Evolutionary conservation across 345 rosid genomes (phyloP).

Genomic region (Brassica juncea): DNA sequence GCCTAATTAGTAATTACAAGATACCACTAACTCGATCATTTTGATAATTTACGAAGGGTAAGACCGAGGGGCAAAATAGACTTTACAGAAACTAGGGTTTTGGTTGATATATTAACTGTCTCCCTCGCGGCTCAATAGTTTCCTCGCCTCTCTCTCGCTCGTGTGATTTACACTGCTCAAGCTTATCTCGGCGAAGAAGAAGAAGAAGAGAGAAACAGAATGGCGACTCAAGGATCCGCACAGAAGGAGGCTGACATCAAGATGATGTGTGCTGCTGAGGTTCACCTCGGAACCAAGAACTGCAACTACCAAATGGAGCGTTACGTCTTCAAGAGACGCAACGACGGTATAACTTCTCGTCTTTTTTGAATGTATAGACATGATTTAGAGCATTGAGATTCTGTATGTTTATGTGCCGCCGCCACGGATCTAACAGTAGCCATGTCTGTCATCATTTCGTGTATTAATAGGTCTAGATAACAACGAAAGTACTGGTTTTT

Average conservation of each 20-base stretch:
- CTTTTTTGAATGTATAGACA: background rate
- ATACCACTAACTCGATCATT: too few species aligned
- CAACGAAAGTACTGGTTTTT: background rate
- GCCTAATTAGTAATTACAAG: too few species aligned
- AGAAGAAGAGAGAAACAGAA: constrained; percentile 22
- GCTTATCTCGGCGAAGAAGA: constrained; percentile 18
- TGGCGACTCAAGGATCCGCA: constrained; percentile 43
- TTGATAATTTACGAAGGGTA: too few species aligned
- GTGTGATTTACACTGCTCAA: constrained; percentile 14
- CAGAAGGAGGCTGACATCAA: constrained; percentile 76
- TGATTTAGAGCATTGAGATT: background rate
- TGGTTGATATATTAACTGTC: background rate
- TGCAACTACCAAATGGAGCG: constrained; percentile 93
- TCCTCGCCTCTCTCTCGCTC: background rate
- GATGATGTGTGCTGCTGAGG: constrained; percentile 92
- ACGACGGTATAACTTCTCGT: constrained; percentile 56
- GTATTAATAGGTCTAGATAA: background rate
- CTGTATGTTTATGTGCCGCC: background rate
- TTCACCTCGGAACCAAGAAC: constrained; percentile 90
- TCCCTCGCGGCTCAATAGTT: background rate
- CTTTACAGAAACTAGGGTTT: constrained; percentile 11
- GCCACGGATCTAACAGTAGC: background rate
- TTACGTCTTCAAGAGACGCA: constrained; percentile 88
- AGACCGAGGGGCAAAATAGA: background rate
- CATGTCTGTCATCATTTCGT: background rate